Evolutionary conservation across 768 basidiomycete species (phyloP).

Genomic region (Naganishia kalamii): DNA sequence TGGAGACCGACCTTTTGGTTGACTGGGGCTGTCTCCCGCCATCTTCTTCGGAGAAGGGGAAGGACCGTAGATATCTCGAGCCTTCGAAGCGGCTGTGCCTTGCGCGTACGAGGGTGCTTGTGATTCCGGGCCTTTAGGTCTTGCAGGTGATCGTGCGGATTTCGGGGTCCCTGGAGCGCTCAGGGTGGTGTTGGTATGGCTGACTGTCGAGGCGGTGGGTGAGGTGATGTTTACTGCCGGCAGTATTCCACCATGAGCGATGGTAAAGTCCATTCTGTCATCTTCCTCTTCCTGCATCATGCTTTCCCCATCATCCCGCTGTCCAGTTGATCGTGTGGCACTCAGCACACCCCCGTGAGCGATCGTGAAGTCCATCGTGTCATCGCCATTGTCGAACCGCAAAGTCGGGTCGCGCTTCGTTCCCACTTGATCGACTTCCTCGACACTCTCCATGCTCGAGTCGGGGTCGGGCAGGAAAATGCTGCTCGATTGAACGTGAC

Average conservation of each 20-base stretch:
- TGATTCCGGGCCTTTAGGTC: constrained; percentile 31
- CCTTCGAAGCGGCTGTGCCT: constrained; percentile 20
- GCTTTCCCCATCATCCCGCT: background rate
- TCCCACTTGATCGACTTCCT: constrained; percentile 23
- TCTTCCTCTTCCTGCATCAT: constrained; percentile 24
- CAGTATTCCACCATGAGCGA: constrained; percentile 37
- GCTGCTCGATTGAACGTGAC: constrained; percentile 25
- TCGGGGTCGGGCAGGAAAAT: constrained; percentile 9
- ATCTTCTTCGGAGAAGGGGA: constrained; percentile 37
- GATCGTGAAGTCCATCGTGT: constrained; percentile 47
- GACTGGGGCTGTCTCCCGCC: constrained; percentile 8
- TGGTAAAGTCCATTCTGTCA: constrained; percentile 41
- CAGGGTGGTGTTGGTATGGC: background rate
- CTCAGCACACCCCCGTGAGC: constrained; percentile 42
- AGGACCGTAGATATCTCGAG: constrained; percentile 42
- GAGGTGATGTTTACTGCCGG: constrained; percentile 13
- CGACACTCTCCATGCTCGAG: constrained; percentile 11
- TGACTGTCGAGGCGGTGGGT: constrained; percentile 5
- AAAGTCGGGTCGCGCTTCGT: constrained; percentile 8
- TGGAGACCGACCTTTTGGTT: constrained; percentile 34
- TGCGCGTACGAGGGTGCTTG: constrained; percentile 23
- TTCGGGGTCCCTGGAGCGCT: background rate
- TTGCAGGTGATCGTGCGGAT: constrained; percentile 29
- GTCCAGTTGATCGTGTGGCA: constrained; percentile 33
- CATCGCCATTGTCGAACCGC: constrained; percentile 30